phyloP scores from a whole-genome alignment of 805 yeast species.

The Torulaspora maleeae region DNA sequence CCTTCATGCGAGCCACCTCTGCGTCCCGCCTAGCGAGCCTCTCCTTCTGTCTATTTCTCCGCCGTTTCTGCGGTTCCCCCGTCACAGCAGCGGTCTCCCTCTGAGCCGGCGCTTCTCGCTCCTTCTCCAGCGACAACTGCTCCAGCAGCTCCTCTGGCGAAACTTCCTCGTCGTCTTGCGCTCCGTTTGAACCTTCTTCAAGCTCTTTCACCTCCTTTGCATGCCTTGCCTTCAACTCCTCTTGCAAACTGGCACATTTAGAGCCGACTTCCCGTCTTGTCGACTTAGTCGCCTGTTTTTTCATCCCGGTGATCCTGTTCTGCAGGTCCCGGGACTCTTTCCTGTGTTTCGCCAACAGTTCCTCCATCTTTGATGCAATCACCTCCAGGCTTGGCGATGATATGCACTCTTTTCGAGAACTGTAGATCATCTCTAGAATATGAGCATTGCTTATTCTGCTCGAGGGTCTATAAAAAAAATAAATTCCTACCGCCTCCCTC shows the following conservation, averaged over 20 bases:
- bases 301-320: slow-evolving; percentile 66
- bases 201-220: slow-evolving; percentile 43
- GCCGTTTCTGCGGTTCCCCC: slow-evolving; percentile 11
- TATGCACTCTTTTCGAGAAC: neutral
- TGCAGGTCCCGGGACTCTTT: slow-evolving; percentile 64
- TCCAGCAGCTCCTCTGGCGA: slow-evolving; percentile 67
- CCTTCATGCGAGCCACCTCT: slow-evolving; percentile 54
- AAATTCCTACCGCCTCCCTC: neutral
- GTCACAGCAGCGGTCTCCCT: slow-evolving; percentile 16
- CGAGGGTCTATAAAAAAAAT: neutral
- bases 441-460: too few species aligned
- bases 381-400: neutral
- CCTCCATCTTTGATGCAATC: slow-evolving; percentile 16
- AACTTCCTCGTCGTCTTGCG: slow-evolving; percentile 44
- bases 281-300: slow-evolving; percentile 78
- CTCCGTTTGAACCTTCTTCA: slow-evolving; percentile 8
- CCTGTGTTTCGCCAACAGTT: slow-evolving; percentile 47
- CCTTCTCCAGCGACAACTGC: slow-evolving; percentile 42
- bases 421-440: neutral
- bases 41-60: slow-evolving; percentile 80
- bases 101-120: slow-evolving; percentile 5
- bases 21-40: slow-evolving; percentile 72
- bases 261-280: slow-evolving; percentile 61
- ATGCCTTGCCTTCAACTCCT: slow-evolving; percentile 51
- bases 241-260: slow-evolving; percentile 58